Conservation (phyloP, 23 red algal species). For the Gracilariopsis chorda region DNA sequence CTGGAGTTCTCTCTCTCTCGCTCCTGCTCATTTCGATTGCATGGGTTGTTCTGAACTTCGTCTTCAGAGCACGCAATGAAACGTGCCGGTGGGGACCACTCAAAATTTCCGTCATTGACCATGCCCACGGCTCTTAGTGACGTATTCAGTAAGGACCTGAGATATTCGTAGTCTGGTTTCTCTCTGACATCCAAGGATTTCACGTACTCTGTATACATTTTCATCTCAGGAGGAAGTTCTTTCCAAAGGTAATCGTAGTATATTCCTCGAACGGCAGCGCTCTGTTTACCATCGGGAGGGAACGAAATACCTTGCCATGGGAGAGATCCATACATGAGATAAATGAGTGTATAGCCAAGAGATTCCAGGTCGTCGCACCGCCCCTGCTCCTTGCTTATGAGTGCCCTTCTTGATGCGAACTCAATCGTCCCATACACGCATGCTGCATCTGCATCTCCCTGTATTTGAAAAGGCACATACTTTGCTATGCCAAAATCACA, state of each 20-base stretch:
- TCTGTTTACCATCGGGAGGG: not conserved
- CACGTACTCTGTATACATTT: slow-evolving; percentile 14
- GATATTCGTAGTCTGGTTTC: slow-evolving; percentile 30
- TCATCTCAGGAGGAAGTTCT: slow-evolving; percentile 15
- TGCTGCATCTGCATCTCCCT: not conserved
- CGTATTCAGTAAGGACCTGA: not conserved
- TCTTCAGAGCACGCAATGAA: not conserved
- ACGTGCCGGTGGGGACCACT: not conserved
- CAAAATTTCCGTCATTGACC: not conserved
- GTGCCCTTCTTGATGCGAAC: not conserved
- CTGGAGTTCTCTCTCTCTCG: too few relatives aligned
- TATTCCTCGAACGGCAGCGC: not conserved
- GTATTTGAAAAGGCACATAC: not conserved
- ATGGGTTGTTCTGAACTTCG: not conserved
- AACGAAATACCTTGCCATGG: slow-evolving; percentile 20
- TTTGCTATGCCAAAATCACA: slow-evolving; percentile 57
- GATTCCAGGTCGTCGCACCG: slow-evolving; percentile 25
- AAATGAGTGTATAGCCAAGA: slow-evolving; percentile 10
- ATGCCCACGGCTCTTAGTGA: not conserved
- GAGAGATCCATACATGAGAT: not conserved
- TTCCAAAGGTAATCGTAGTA: slow-evolving; percentile 15
- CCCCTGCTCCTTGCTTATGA: not conserved
- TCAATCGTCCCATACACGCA: not conserved
- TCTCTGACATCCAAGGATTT: not conserved
- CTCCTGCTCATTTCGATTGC: too few relatives aligned